Evolutionary conservation across 108 stramenopile species (phyloP).

Genomic region (Fragilaria crotonensis): DNA sequence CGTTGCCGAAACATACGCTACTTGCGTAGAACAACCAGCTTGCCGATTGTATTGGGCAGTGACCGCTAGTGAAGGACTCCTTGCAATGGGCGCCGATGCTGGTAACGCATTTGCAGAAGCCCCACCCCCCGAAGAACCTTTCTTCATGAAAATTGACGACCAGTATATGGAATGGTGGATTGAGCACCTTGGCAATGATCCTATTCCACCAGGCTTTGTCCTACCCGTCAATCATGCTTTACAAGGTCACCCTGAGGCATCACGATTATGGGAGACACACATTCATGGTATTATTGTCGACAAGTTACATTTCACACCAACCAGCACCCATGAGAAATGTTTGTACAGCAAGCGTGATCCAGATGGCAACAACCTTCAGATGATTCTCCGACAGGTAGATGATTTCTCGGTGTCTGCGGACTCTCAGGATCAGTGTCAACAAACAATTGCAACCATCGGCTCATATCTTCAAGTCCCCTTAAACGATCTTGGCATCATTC

Average conservation of each 20-base stretch:
- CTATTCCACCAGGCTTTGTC: conserved; percentile 13
- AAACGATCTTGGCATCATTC: conserved; percentile 13
- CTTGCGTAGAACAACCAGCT: too few species aligned
- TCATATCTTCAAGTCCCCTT: conserved; percentile 1
- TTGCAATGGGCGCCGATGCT: conserved; percentile 33
- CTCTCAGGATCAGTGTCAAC: neutral
- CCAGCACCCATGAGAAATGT: conserved; percentile 30
- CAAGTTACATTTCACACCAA: conserved; percentile 14
- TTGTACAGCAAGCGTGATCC: too few species aligned
- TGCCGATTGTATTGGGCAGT: too few species aligned
- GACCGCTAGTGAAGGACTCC: too few species aligned
- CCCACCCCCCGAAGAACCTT: conserved; percentile 17
- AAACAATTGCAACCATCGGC: neutral
- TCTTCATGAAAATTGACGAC: conserved; percentile 21
- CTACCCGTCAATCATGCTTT: conserved; percentile 16
- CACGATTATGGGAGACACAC: conserved; percentile 16
- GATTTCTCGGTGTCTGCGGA: conserved; percentile 25
- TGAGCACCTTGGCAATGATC: neutral
- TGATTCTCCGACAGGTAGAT: conserved; percentile 41
- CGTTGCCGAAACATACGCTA: too few species aligned
- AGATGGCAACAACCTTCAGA: conserved; percentile 3
- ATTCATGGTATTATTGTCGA: conserved; percentile 21
- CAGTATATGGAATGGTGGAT: conserved; percentile 26
- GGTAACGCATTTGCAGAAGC: conserved; percentile 28
- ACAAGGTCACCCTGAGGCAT: conserved; percentile 23